phyloP scores from a whole-genome alignment of 2,329 filamentous ascomycete species.

The Cladobotryum mycophilum region DNA sequence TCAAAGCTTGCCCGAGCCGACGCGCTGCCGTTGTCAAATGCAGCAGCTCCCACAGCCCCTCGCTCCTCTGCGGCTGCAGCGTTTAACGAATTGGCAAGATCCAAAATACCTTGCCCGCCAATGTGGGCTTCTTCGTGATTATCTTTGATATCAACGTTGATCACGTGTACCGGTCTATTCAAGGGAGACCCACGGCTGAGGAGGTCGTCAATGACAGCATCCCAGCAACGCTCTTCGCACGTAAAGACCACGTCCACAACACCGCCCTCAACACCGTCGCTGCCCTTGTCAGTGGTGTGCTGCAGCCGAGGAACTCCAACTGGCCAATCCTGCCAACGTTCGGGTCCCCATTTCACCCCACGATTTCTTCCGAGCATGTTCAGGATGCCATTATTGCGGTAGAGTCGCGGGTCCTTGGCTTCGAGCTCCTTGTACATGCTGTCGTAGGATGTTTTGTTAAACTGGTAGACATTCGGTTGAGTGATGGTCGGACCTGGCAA shows the following conservation, averaged over 20 bases:
- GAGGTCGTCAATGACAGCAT: conserved; percentile 91
- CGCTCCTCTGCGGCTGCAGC: conserved; percentile 72
- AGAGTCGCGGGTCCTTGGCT: conserved; percentile 77
- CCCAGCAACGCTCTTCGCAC: conserved; percentile 97
- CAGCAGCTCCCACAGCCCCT: conserved; percentile 53
- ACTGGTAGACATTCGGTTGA: conserved; percentile 95
- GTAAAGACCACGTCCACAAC: conserved; percentile 93
- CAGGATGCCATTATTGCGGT: conserved; percentile 84
- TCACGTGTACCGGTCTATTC: conserved; percentile 91
- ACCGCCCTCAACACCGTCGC: conserved; percentile 75
- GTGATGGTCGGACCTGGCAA: conserved; percentile 85
- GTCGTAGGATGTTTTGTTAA: conserved; percentile 94
- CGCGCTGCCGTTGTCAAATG: conserved; percentile 64
- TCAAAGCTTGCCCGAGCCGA: conserved; percentile 74
- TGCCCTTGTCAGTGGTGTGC: conserved; percentile 69
- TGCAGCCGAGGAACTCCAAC: conserved; percentile 77
- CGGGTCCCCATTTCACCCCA: conserved; percentile 87
- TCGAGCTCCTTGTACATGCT: conserved; percentile 90
- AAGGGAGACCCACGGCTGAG: conserved; percentile 77
- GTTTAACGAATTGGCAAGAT: conserved; percentile 82
- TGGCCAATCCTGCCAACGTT: conserved; percentile 97
- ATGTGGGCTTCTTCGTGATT: conserved; percentile 95
- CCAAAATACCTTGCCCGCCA: conserved; percentile 84
- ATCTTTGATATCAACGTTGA: conserved; percentile 97
- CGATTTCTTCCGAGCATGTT: conserved; percentile 95